phyloP scores from a whole-genome alignment of 2,329 filamentous ascomycete species.

The Chaetomium sp. region DNA sequence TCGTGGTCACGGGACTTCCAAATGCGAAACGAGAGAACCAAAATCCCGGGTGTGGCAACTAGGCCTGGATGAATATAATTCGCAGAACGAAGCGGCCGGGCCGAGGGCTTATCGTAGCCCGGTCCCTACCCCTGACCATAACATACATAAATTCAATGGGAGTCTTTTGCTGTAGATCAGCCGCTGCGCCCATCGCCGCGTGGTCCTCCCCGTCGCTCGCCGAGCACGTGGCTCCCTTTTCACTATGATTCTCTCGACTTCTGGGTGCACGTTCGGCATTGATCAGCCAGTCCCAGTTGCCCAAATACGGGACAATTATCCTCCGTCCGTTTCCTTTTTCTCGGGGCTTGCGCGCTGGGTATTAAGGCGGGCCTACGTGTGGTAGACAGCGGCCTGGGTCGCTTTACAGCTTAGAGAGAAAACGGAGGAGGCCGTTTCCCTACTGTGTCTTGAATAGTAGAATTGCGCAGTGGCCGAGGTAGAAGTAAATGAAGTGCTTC shows the following conservation, averaged over 20 bases:
- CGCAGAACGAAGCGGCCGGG: neutral
- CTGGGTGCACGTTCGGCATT: neutral
- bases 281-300: neutral
- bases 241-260: neutral
- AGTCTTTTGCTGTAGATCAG: neutral
- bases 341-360: conserved; percentile 4
- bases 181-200: neutral
- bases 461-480: conserved; percentile 96
- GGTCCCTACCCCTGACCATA: neutral
- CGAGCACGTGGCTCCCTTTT: neutral
- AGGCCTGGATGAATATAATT: neutral
- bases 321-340: conserved; percentile 14
- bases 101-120: neutral
- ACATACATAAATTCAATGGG: neutral
- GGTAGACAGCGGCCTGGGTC: neutral
- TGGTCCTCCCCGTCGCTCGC: neutral
- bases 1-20: too few relatives aligned
- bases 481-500: conserved; percentile 99
- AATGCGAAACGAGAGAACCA: neutral
- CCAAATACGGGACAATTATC: neutral
- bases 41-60: neutral
- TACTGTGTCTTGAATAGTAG: conserved; percentile 99
- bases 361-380: neutral
- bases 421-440: conserved; percentile 25
- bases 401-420: conserved; percentile 21